Evolutionary conservation across 805 yeast species (phyloP).

Genomic region (Myxozyma neglecta): DNA sequence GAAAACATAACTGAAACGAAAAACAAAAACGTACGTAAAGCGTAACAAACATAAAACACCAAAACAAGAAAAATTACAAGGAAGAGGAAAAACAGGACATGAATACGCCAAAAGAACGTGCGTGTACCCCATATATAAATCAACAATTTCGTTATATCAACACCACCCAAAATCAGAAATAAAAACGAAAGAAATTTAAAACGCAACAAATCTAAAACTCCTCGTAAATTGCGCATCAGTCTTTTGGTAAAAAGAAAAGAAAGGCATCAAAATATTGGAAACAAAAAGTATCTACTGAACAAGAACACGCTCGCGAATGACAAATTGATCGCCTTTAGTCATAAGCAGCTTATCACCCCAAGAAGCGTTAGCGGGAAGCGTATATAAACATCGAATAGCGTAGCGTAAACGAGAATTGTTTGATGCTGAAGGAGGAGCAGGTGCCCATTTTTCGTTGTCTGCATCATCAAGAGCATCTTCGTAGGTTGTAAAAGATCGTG

Average conservation of each 20-base stretch:
- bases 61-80: neutral
- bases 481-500: slow-evolving; percentile 4
- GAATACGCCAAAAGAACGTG: neutral
- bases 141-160: neutral
- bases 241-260: neutral
- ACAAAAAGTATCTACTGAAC: neutral
- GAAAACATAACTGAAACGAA: neutral
- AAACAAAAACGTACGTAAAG: neutral
- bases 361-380: slow-evolving; percentile 28
- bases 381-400: slow-evolving; percentile 27
- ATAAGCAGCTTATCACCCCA: slow-evolving; percentile 32
- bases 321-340: slow-evolving; percentile 23
- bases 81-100: neutral
- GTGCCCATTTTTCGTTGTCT: slow-evolving; percentile 26
- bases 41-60: neutral
- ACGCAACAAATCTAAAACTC: neutral
- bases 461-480: neutral
- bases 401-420: slow-evolving; percentile 23
- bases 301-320: slow-evolving; percentile 27
- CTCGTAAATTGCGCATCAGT: neutral
- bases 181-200: neutral
- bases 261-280: neutral
- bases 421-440: slow-evolving; percentile 13
- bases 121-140: neutral
- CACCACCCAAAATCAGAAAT: neutral